Conservation (phyloP, 2,329 filamentous ascomycete genomes). For the Cladosporium sp. region DNA sequence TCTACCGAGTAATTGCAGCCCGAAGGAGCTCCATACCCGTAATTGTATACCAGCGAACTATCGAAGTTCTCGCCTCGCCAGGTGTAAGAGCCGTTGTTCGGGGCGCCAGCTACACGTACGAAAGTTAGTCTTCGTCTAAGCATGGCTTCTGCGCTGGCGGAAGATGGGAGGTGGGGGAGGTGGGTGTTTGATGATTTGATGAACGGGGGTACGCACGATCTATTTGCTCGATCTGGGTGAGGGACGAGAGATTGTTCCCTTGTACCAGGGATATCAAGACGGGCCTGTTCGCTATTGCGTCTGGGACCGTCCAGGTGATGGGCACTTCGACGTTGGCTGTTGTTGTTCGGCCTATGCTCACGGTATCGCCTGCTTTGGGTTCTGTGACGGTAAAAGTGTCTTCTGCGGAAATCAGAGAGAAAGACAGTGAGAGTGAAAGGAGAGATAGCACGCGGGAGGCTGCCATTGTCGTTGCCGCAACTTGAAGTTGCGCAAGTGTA, state of each 20-base stretch:
- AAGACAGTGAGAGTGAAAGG: background rate
- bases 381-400: background rate
- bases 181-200: too few relatives aligned
- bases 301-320: constrained; percentile 8
- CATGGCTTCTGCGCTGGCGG: too few relatives aligned
- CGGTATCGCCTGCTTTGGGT: constrained; percentile 8
- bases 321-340: background rate
- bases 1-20: constrained; percentile 15
- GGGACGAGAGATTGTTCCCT: constrained; percentile 1
- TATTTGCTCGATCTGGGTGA: background rate
- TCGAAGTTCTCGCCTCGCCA: constrained; percentile 5
- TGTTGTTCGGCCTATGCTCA: background rate
- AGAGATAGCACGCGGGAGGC: background rate
- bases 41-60: constrained; percentile 2
- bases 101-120: constrained; percentile 7
- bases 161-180: too few relatives aligned
- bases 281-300: background rate
- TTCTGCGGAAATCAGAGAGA: background rate
- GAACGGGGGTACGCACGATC: constrained; percentile 1
- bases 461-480: background rate
- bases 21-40: constrained; percentile 2
- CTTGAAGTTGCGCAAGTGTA: too few relatives aligned
- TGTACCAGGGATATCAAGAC: constrained; percentile 8
- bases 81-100: constrained; percentile 11
- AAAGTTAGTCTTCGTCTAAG: background rate